Conservation (phyloP, 108 stramenopile genomes). For the Conticribra weissflogii region DNA sequence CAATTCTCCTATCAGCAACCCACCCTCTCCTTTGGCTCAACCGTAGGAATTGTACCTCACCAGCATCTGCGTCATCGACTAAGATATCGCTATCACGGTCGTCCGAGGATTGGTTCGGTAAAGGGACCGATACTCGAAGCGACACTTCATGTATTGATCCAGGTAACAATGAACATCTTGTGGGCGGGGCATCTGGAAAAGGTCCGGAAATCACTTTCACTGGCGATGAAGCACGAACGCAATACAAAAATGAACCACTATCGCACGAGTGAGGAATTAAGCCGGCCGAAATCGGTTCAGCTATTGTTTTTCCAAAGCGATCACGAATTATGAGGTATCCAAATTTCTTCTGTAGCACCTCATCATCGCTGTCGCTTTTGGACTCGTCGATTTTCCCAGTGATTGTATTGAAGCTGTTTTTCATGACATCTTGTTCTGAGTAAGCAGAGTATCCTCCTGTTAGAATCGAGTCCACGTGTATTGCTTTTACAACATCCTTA, state of each 20-base stretch:
- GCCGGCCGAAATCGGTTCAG: constrained; percentile 38
- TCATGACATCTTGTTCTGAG: constrained; percentile 15
- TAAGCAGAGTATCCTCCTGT: constrained; percentile 84
- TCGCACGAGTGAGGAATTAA: constrained; percentile 46
- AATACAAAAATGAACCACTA: constrained; percentile 63
- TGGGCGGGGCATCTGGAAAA: constrained; percentile 60
- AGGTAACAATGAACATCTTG: constrained; percentile 66
- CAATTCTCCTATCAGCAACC: constrained; percentile 64
- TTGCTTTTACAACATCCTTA: constrained; percentile 25
- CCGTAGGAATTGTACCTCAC: constrained; percentile 56
- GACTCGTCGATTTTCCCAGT: constrained; percentile 11
- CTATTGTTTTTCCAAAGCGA: constrained; percentile 39
- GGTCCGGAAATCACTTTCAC: constrained; percentile 77
- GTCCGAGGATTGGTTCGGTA: constrained; percentile 11
- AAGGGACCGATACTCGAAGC: constrained; percentile 46
- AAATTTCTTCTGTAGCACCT: constrained; percentile 8
- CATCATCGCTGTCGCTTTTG: not conserved
- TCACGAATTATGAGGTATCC: constrained; percentile 44
- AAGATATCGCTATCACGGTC: constrained; percentile 19
- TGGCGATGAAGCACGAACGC: constrained; percentile 69
- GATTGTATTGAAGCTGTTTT: constrained; percentile 13
- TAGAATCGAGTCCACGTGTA: constrained; percentile 76
- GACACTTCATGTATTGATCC: constrained; percentile 76
- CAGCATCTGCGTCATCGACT: constrained; percentile 42
- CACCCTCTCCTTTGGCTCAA: constrained; percentile 72